Percentiles rank a stretch among this genome's conserved stretches.
Conservation (phyloP, 768 basidiomycete species). For the Sistotremastrum niveocremeum region DNA sequence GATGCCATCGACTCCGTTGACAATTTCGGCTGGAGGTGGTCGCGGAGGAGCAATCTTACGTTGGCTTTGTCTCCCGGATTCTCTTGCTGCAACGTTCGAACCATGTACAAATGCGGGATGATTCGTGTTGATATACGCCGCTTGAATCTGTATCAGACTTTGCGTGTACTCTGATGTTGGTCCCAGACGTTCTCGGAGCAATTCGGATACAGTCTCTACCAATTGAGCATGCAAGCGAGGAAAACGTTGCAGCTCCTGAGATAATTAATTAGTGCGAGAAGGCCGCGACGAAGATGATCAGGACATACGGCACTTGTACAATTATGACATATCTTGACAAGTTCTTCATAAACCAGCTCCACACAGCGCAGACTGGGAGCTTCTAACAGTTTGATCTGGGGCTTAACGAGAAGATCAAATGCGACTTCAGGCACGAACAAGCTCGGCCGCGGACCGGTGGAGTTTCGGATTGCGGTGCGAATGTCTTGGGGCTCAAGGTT, state of each 20-base stretch:
- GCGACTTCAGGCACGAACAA: conserved; percentile 95
- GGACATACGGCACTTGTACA: conserved; percentile 76
- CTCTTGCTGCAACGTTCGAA: conserved; percentile 46
- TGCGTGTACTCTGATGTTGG: conserved; percentile 96
- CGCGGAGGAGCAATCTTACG: conserved; percentile 18
- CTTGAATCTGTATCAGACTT: conserved; percentile 92
- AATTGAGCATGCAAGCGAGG: conserved; percentile 86
- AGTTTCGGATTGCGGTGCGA: conserved; percentile 95
- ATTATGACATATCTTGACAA: conserved; percentile 99
- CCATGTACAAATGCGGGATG: conserved; percentile 89
- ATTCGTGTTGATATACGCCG: conserved; percentile 98
- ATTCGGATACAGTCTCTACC: conserved; percentile 93
- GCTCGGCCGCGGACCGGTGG: conserved; percentile 91
- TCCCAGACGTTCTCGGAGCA: conserved; percentile 86
- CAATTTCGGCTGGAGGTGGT: conserved; percentile 52
- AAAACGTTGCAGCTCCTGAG: conserved; percentile 89
- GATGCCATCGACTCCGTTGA: conserved; percentile 32
- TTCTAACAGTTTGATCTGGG: conserved; percentile 93
- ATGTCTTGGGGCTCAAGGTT: conserved; percentile 93
- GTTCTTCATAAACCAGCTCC: conserved; percentile 95
- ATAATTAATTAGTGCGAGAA: neutral
- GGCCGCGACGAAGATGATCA: neutral
- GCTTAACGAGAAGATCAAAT: conserved; percentile 93
- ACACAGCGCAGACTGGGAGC: conserved; percentile 91
- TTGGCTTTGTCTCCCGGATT: conserved; percentile 2